These are phyloP conservation scores for Malassezia sp. DNA, from an alignment of 1,284 basidiomycete genomes.

Conservation along the genomic window DNA sequence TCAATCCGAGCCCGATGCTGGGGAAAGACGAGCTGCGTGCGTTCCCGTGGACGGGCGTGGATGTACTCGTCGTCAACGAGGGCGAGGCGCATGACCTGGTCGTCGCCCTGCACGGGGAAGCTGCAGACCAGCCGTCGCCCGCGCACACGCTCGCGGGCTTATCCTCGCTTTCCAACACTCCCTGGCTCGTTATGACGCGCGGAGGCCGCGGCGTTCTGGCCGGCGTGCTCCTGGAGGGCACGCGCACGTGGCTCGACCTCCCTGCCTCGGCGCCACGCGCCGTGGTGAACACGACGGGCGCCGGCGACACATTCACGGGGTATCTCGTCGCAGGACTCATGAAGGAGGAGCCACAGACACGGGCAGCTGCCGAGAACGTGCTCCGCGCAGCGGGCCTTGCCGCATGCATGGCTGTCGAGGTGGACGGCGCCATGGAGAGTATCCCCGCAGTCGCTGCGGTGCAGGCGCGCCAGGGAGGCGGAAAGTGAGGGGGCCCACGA, in stretches of 20 bases:
- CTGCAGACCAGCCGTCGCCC: slow-evolving; percentile 8
- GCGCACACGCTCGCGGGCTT: slow-evolving; percentile 20
- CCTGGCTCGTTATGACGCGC: slow-evolving; percentile 40
- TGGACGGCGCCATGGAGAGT: slow-evolving; percentile 40
- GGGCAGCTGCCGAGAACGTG: slow-evolving; percentile 12
- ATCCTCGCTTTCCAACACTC: slow-evolving; percentile 14
- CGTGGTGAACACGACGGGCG: slow-evolving; percentile 43
- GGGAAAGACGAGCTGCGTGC: slow-evolving; percentile 43
- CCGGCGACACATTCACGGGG: slow-evolving; percentile 44
- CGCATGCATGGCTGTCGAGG: slow-evolving; percentile 39
- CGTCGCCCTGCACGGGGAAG: slow-evolving; percentile 16
- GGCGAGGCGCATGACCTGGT: slow-evolving; percentile 49
- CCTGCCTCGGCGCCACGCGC: slow-evolving; percentile 23
- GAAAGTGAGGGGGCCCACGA: too few species aligned
- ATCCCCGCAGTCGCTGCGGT: slow-evolving; percentile 31
- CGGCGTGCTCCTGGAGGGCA: slow-evolving; percentile 15
- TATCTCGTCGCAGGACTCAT: slow-evolving; percentile 36
- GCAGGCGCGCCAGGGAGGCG: not conserved
- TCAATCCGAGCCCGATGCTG: slow-evolving; percentile 55
- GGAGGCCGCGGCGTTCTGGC: slow-evolving; percentile 34
- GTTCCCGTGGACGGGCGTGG: slow-evolving; percentile 50
- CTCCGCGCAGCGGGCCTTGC: slow-evolving; percentile 27
- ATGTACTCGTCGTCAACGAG: slow-evolving; percentile 53
- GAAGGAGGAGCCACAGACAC: slow-evolving; percentile 13
- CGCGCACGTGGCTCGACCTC: slow-evolving; percentile 21